phyloP scores from a whole-genome alignment of 306 rosid genomes.

The Lupinus albus region DNA sequence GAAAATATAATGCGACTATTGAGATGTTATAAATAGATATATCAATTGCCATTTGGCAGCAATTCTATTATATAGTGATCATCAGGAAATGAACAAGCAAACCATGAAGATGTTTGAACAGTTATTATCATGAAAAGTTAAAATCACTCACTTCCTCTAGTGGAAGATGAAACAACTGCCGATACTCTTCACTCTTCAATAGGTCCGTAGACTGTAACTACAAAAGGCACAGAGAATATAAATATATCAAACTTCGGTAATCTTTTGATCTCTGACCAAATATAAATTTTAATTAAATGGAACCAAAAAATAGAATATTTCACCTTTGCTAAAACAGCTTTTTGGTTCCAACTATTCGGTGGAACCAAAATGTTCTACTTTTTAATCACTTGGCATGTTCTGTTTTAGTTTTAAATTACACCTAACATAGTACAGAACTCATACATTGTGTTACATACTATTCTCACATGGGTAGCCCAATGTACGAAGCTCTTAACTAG shows the following conservation, averaged over 20 bases:
- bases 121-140: conserved; percentile 9
- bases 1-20: conserved; percentile 19
- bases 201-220: conserved; percentile 50
- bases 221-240: conserved; percentile 12
- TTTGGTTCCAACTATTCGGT: too few species aligned
- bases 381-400: too few species aligned
- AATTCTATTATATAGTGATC: conserved; percentile 11
- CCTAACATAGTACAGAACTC: too few species aligned
- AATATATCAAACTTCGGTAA: conserved; percentile 9
- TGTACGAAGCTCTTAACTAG: too few species aligned
- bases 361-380: too few species aligned
- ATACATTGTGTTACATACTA: too few species aligned
- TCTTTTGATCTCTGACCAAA: neutral
- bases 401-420: too few species aligned
- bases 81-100: conserved; percentile 7
- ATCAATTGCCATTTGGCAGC: conserved; percentile 15
- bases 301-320: neutral
- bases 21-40: conserved; percentile 13
- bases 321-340: neutral
- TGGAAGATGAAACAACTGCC: conserved; percentile 93
- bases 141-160: conserved; percentile 76
- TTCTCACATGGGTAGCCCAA: too few species aligned
- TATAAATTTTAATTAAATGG: conserved; percentile 18
- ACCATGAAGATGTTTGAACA: conserved; percentile 9
- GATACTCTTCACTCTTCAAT: conserved; percentile 90